A percentile compares a stretch with the other conserved stretches of the same genome.
phyloP scores from a whole-genome alignment of 495 filamentous ascomycete genomes.

The Rostrohypoxylon terebratum region DNA sequence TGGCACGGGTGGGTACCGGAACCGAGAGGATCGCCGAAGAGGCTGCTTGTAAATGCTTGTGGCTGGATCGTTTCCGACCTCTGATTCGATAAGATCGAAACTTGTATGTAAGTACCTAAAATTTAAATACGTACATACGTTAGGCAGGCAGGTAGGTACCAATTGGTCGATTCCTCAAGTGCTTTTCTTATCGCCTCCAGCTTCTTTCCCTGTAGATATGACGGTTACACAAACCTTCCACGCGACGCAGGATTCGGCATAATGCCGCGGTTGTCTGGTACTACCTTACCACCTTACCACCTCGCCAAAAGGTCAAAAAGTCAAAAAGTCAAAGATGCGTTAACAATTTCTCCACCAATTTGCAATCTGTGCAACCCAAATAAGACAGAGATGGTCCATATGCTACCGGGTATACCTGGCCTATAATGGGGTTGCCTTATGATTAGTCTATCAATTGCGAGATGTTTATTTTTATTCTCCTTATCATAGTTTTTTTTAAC shows the following conservation, averaged over 20 bases:
- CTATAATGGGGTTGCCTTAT: constrained; percentile 1
- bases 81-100: background rate
- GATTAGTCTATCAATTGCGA: background rate
- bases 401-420: too few relatives aligned
- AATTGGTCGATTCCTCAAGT: too few relatives aligned
- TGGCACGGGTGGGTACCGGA: background rate
- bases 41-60: constrained; percentile 3
- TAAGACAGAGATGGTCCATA: background rate
- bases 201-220: background rate
- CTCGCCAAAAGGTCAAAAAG: too few relatives aligned
- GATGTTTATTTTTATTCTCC: constrained; percentile 11
- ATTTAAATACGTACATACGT: too few relatives aligned
- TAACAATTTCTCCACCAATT: background rate
- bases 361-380: background rate
- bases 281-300: background rate
- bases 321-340: background rate
- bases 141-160: too few relatives aligned
- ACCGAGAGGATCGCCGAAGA: background rate
- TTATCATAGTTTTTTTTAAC: background rate
- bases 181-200: background rate
- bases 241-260: constrained; percentile 16
- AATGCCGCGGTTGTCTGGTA: constrained; percentile 9
- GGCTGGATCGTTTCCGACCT: background rate
- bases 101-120: too few relatives aligned
- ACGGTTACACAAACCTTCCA: constrained; percentile 11